Base-by-base conservation (phyloP, 331 rosid genomes). In the Malus hybrid region DNA sequence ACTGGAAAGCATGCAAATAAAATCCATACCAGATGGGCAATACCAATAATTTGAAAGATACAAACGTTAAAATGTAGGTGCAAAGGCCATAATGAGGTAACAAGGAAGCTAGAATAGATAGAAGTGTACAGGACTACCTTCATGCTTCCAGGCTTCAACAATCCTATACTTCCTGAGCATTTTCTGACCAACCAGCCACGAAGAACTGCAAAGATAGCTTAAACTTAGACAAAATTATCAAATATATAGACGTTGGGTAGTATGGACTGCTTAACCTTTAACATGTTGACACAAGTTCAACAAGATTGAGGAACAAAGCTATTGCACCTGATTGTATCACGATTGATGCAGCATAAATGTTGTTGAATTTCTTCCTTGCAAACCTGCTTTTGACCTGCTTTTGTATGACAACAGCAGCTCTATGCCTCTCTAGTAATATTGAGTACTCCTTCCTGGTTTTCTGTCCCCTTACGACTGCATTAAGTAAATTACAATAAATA, bases 141-240 rank as follows among this genome's bases (percentile, higher is more conserved):
- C 56, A 56, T 42, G 81, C 87, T 88, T 44, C 80, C 83, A 6
- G 87, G 73, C 77, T 84, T 87, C 85, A 82, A 54, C 42, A 86
- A 81, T 70, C 97, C 93, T 75, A 95, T 80, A 79, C 90, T 89
- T 70, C 93, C 93, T 44, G 98, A 95, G 90, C 87, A 92, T 87
- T 87, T 84, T 80, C 98, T 83, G 81, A 92, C 97, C 82, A 90
- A 61, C 96, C 91, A 95, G 67, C 99, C 98, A 78, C 98, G 97
- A 65, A 89, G 85, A 80, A 87, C 99, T 95, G 89, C 81, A 85
- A 75, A 22, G 42, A 79, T 10, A 52, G 46, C 65, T 57, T 76
- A 73, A 32, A 64, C 39, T 62, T 76, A 73, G 44, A 76, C 46
- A 75, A 79, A 72, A 75, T 73, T 44, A 76, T 67, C 60, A 65